Evolutionary conservation across 192 early-diverging fungal genomes (phyloP).

Genomic region (Coemansia sp.): DNA sequence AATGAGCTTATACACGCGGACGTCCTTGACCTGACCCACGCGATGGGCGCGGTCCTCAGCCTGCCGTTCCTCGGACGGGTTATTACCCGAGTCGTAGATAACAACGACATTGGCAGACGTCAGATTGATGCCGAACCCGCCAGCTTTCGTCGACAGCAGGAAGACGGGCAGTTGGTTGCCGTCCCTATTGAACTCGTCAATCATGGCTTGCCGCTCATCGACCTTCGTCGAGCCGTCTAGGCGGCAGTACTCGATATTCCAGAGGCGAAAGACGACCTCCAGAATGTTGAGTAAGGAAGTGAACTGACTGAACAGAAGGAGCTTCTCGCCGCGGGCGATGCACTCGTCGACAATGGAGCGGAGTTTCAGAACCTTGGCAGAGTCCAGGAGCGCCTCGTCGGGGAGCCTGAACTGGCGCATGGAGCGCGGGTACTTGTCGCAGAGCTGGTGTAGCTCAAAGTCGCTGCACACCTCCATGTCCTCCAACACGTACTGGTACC

Average conservation of each 20-base stretch:
- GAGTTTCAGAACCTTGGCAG: slow-evolving; percentile 73
- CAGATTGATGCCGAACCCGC: slow-evolving; percentile 81
- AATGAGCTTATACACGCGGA: slow-evolving; percentile 73
- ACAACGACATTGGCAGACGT: slow-evolving; percentile 77
- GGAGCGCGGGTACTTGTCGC: slow-evolving; percentile 30
- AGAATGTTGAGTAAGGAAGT: slow-evolving; percentile 80
- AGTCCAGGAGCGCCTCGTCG: slow-evolving; percentile 64
- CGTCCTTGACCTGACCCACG: slow-evolving; percentile 84
- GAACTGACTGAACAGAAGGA: slow-evolving; percentile 88
- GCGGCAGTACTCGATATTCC: slow-evolving; percentile 39
- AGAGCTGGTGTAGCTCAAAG: slow-evolving; percentile 78
- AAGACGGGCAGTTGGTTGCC: slow-evolving; percentile 58
- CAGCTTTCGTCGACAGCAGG: slow-evolving; percentile 75
- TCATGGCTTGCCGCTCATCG: slow-evolving; percentile 68
- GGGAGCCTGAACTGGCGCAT: slow-evolving; percentile 53
- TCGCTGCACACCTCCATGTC: slow-evolving; percentile 88
- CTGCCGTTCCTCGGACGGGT: slow-evolving; percentile 83
- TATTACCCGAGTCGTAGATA: slow-evolving; percentile 79
- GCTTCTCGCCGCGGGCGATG: slow-evolving; percentile 25
- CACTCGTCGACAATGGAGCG: slow-evolving; percentile 57
- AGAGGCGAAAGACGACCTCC: slow-evolving; percentile 65
- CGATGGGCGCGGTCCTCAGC: slow-evolving; percentile 88
- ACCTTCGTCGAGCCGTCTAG: slow-evolving; percentile 72
- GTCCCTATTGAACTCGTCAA: slow-evolving; percentile 75
- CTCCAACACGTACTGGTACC: slow-evolving; percentile 72